Evolutionary conservation across 176 grass and related monocot genomes (phyloP).

Genomic region (Ensete glaucum): DNA sequence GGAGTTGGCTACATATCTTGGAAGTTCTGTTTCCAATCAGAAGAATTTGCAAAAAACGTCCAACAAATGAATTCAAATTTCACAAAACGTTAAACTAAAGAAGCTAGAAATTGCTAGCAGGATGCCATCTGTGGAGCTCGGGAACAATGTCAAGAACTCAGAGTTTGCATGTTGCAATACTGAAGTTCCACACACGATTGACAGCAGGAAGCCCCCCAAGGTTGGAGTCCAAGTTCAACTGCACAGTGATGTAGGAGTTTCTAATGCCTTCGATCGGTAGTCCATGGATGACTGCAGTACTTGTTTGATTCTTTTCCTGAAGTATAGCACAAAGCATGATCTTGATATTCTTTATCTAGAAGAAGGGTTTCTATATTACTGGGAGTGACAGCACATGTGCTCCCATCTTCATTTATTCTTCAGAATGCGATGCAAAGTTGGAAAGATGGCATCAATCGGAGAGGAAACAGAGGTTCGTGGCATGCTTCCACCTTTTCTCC

Average conservation of each 20-base stretch:
- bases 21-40: slow-evolving; percentile 10
- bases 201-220: background rate
- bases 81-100: background rate
- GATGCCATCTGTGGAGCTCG: background rate
- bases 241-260: slow-evolving; percentile 8
- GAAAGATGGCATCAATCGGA: background rate
- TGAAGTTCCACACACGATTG: background rate
- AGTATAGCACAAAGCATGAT: background rate
- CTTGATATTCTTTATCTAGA: background rate
- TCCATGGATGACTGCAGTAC: background rate
- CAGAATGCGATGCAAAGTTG: background rate
- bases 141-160: background rate
- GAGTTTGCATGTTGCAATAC: background rate
- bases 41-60: background rate
- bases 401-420: slow-evolving; percentile 6
- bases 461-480: background rate
- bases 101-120: background rate
- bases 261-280: background rate
- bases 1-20: slow-evolving; percentile 4
- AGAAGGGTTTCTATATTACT: background rate
- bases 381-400: background rate
- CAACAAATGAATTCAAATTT: background rate
- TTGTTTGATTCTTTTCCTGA: background rate
- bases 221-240: slow-evolving; percentile 12
- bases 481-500: background rate